Conservation (phyloP, 768 basidiomycete genomes). For the Leccinellum rugosiceps region DNA sequence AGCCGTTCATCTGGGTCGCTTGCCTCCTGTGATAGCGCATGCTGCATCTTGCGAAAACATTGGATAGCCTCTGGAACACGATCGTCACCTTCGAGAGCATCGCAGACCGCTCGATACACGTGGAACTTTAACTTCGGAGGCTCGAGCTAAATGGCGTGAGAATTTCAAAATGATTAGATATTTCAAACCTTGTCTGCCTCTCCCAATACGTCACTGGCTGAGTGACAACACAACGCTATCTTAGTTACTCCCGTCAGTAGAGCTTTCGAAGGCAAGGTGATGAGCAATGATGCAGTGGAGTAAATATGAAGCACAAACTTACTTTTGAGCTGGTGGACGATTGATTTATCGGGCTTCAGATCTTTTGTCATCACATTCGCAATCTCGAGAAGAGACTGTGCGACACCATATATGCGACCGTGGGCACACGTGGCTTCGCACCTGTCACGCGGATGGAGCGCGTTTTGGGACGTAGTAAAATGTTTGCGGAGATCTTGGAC, state of each 20-base stretch:
- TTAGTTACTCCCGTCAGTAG: neutral
- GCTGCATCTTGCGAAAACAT: neutral
- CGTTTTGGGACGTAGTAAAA: neutral
- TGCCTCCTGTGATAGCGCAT: neutral
- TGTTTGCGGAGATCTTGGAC: neutral
- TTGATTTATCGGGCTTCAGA: neutral
- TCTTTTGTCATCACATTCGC: neutral
- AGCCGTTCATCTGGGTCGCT: too few relatives aligned
- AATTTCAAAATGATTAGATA: neutral
- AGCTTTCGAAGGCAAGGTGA: neutral
- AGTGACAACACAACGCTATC: neutral
- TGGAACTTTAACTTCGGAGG: neutral
- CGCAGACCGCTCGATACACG: neutral
- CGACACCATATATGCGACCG: neutral
- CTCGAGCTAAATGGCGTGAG: neutral
- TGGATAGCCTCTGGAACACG: neutral
- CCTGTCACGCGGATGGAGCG: neutral
- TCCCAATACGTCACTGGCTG: neutral
- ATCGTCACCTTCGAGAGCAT: neutral
- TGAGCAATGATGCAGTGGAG: neutral
- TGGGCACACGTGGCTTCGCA: neutral
- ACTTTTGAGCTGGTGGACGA: neutral
- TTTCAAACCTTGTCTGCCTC: neutral
- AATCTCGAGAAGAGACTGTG: neutral
- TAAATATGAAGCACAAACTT: neutral